These are phyloP conservation scores for Phlebopus sp. DNA, from an alignment of 1,284 basidiomycete species.

Conservation along the genomic window DNA sequence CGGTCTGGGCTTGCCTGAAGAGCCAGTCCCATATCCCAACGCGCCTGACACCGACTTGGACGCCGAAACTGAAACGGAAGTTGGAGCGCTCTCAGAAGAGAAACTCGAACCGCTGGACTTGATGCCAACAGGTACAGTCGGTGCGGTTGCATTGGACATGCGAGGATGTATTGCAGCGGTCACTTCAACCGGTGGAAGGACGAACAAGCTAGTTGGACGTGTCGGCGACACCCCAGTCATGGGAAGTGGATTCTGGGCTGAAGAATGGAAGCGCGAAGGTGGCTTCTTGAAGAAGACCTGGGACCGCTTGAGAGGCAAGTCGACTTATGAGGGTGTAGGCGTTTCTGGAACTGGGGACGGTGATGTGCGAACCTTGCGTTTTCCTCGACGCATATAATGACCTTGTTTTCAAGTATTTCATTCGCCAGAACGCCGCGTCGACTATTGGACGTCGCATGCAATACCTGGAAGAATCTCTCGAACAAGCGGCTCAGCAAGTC, in stretches of 20 bases:
- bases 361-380: slow-evolving; percentile 48
- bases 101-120: slow-evolving; percentile 46
- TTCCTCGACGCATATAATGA: slow-evolving; percentile 9
- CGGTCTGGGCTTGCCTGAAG: slow-evolving; percentile 68
- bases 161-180: slow-evolving; percentile 68
- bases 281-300: slow-evolving; percentile 40
- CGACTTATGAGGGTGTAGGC: slow-evolving; percentile 53
- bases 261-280: slow-evolving; percentile 55
- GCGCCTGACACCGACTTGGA: slow-evolving; percentile 4
- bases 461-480: slow-evolving; percentile 54
- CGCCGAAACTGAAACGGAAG: slow-evolving; percentile 12
- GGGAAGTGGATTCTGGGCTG: slow-evolving; percentile 81
- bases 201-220: slow-evolving; percentile 79
- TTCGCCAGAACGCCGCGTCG: slow-evolving; percentile 63
- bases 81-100: slow-evolving; percentile 11
- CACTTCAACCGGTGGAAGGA: slow-evolving; percentile 79
- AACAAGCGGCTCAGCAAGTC: slow-evolving; percentile 50
- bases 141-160: slow-evolving; percentile 76
- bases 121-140: slow-evolving; percentile 75
- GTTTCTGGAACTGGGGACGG: slow-evolving; percentile 82
- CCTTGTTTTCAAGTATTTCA: slow-evolving; percentile 59
- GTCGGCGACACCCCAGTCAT: slow-evolving; percentile 79
- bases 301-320: slow-evolving; percentile 40
- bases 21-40: slow-evolving; percentile 42
- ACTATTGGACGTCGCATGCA: slow-evolving; percentile 68